Percentiles rank a stretch among this genome's conserved stretches.
phyloP scores from a whole-genome alignment of 495 filamentous ascomycete species.

The Emericellopsis terricola region DNA sequence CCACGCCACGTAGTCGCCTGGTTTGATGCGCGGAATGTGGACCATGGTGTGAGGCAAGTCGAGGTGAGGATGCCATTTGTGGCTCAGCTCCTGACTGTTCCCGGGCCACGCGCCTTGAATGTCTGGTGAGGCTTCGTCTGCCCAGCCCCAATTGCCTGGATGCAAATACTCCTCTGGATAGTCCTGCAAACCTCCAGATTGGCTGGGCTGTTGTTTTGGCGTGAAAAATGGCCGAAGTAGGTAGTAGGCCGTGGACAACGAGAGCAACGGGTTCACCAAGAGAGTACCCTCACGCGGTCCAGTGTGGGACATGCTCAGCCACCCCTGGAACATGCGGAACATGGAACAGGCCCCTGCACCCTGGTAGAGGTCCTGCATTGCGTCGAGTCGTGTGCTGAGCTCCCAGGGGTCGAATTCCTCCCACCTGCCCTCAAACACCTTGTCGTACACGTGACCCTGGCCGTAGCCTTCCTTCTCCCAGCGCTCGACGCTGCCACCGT shows the following conservation, averaged over 20 bases:
- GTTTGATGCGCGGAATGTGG: constrained; percentile 53
- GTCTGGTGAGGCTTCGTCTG: constrained; percentile 27
- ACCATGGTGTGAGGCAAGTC: constrained; percentile 59
- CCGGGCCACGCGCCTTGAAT: constrained; percentile 66
- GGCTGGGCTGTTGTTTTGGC: constrained; percentile 10
- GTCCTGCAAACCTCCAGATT: background rate
- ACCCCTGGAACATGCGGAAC: constrained; percentile 79
- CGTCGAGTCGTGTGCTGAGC: constrained; percentile 44
- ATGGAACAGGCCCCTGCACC: constrained; percentile 69
- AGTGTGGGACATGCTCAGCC: constrained; percentile 62
- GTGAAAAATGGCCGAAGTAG: constrained; percentile 76
- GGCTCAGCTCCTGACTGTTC: constrained; percentile 58
- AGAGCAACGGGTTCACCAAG: constrained; percentile 64
- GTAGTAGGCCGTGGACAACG: constrained; percentile 57
- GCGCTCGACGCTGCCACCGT: constrained; percentile 69
- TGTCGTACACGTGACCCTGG: constrained; percentile 45
- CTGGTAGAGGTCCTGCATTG: constrained; percentile 60
- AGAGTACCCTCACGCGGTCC: constrained; percentile 62
- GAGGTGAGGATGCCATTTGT: constrained; percentile 58
- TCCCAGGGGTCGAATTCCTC: constrained; percentile 73
- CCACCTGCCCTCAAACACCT: constrained; percentile 60
- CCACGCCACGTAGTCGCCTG: constrained; percentile 83
- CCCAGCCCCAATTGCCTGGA: constrained; percentile 29
- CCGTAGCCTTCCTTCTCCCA: constrained; percentile 76
- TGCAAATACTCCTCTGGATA: constrained; percentile 10